Base-by-base conservation (phyloP, 2,329 filamentous ascomycete species). In the Bisporella sp. region DNA sequence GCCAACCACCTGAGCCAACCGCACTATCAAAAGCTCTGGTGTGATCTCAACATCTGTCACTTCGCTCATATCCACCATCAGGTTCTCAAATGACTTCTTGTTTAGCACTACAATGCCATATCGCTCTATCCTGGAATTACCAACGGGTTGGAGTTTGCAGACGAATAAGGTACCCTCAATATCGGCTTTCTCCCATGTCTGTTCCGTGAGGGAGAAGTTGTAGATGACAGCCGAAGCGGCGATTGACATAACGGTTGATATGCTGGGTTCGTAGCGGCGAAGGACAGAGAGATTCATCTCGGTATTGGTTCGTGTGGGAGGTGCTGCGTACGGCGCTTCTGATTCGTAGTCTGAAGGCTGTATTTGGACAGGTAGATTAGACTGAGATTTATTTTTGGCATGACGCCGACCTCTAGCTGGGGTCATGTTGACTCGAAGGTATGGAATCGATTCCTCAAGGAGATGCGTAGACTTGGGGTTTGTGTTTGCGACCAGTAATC, bases 81-180 rank as follows among this genome's bases (percentile, higher is more conserved):
- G 76, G 61, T 92, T 91, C 47, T 85, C 77, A 46, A 89, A 70
- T 0, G 82, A 81, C 40, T 82, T 78, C 42, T 87, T 76, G 68
- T 89, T 91, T 54, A 92, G 73, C 5, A 92, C 74, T 60, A 90
- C 86, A 12, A 88, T 78, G 69, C 81, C 81, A 28, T 73, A 59
- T 37, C 59, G 53, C 65, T 59, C 60, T 72, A 54, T 68, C 52
- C 33, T 60, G 37, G 45, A 71, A 55, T 69, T 75, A 58, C 49
- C 63, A 57, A 53, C 63, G 21, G 59, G 54, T 40, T 69, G 67
- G 63, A 80, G 76, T 56, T 86, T 78, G 73, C 88, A 95, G 48
- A 97, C 80, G 67, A 97, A 99, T 57, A 97, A 73, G 9, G 89
- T 87, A 39, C 93, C 93, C 69, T 96, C 91, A 8, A 91, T 78